Base-by-base conservation (phyloP, 345 rosid species). In the Heritiera fomes region DNA sequence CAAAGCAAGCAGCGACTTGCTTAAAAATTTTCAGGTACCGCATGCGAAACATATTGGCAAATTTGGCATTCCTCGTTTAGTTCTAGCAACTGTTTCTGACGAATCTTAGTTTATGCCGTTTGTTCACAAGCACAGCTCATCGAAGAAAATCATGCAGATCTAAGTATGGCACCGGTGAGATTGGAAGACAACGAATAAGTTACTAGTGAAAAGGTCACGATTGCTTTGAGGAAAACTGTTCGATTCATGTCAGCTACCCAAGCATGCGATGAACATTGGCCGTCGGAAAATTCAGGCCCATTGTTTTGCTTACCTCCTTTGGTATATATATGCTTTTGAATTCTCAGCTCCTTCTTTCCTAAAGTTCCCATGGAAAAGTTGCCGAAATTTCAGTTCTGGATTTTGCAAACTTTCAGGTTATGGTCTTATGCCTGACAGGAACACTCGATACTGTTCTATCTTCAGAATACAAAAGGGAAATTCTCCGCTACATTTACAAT, bases 201-300 rank as follows among this genome's bases (percentile, higher is more conserved):
- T 5, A 71, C 72, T 7, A 40, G 45, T 17, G 77, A 75, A 10
- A 73, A 60, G n/a, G 79, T 79, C 6, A 68, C 32, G 7, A n/a
- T 50, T 12, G 61, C 82, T 15, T 8, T 84, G 13, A 81, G 78
- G 70, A 84, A 83, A 78, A 82, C 82, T 3, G 13, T 81, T 62
- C 78, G 8, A 1, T 84, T 80, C 75, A 28, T 78, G 49, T 71
- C 84, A 6, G 84, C 86, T 0, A 80, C 79, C 34, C 84, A 84
- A 4, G 18, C 84, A 23, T 71, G 68, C 11, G 84, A 84, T 81
- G 84, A 84, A 49, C 80, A 84, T 28, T 84, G 86, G 86, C 84
- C 82, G 3, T 73, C 84, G 11, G 86, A 78, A 55, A 81, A 78
- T 46, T 76, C 78, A 23, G 71, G 78, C 46, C 78, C 78, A 10